A percentile compares a stretch with the other conserved stretches of the same genome.
These are phyloP conservation scores for Fraxinus albicans DNA, from an alignment of 305 asterid species.

Conservation along the genomic window DNA sequence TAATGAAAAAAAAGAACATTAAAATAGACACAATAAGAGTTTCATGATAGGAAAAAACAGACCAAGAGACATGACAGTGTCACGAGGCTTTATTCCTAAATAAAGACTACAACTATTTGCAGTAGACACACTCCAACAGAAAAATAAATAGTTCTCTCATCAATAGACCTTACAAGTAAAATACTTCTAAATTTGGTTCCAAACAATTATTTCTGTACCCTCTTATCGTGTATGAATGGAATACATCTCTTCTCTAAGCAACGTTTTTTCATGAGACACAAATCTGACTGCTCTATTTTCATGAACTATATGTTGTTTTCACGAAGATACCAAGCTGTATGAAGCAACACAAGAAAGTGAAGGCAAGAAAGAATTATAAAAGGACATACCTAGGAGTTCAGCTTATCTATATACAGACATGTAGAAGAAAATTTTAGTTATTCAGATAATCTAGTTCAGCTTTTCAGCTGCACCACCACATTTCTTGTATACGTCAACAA, in stretches of 20 bases:
- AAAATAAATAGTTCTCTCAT: background rate
- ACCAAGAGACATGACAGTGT: background rate
- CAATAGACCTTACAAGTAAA: background rate
- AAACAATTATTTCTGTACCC: background rate
- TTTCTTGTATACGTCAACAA: background rate
- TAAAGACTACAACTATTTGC: background rate
- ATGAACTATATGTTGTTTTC: background rate
- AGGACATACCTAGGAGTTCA: background rate
- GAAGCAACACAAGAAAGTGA: background rate
- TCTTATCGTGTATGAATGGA: background rate
- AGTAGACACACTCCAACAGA: background rate
- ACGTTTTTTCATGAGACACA: background rate
- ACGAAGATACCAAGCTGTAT: background rate
- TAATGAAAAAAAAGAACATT: background rate
- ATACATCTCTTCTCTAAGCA: background rate
- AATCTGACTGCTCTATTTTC: background rate
- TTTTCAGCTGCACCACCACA: conserved; percentile 8
- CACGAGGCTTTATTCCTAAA: background rate
- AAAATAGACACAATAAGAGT: background rate
- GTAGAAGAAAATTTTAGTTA: too few species aligned
- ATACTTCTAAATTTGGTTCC: background rate
- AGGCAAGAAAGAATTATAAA: background rate
- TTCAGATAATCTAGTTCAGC: background rate
- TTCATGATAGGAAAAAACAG: background rate
- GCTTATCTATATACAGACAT: background rate